Conservation (phyloP, 1,284 basidiomycete species). For the Malassezia restricta region DNA sequence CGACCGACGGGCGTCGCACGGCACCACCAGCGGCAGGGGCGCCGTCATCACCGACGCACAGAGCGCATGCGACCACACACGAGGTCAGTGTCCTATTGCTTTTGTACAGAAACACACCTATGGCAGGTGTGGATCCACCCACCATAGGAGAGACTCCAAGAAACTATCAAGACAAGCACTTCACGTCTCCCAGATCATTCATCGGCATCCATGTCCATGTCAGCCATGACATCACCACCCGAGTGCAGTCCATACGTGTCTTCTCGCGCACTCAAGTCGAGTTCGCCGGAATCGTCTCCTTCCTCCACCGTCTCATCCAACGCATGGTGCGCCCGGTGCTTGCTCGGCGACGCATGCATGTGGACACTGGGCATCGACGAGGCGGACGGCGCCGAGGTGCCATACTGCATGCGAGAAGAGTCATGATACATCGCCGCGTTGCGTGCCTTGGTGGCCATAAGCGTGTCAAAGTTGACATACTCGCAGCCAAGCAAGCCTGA, state of each 20-base stretch:
- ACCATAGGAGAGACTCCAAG: too few species aligned
- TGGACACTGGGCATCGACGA: neutral
- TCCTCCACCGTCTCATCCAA: constrained; percentile 36
- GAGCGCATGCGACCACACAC: too few species aligned
- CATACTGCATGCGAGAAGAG: neutral
- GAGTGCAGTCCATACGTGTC: constrained; percentile 38
- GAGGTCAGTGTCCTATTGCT: too few species aligned
- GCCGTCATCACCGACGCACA: too few species aligned
- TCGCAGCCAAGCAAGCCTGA: constrained; percentile 48
- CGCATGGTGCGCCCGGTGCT: neutral
- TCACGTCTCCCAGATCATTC: constrained; percentile 5
- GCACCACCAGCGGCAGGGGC: too few species aligned
- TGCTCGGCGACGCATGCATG: neutral
- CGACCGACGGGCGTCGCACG: too few species aligned
- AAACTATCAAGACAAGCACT: too few species aligned
- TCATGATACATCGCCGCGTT: constrained; percentile 17
- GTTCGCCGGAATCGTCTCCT: constrained; percentile 35
- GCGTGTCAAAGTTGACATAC: constrained; percentile 45
- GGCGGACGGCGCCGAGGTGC: constrained; percentile 8
- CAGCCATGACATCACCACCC: constrained; percentile 39
- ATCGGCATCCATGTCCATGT: constrained; percentile 45
- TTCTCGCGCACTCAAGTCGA: constrained; percentile 36
- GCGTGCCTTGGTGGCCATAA: constrained; percentile 36
- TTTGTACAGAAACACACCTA: too few species aligned
- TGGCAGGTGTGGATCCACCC: too few species aligned